Conservation (phyloP, 2,329 filamentous ascomycete species). For the Fusarium foetens region DNA sequence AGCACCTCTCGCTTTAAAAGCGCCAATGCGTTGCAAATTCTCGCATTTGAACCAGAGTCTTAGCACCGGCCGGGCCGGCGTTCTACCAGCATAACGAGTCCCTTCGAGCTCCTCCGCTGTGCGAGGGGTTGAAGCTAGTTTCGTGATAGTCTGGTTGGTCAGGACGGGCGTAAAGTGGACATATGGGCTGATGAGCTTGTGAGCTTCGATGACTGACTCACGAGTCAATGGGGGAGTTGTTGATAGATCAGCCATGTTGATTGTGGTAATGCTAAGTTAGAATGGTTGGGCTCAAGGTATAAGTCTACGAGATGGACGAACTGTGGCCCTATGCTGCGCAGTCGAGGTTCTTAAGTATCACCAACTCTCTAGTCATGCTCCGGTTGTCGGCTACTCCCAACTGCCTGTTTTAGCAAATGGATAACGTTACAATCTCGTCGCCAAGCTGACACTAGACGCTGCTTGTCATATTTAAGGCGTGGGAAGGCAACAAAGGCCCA, state of each 20-base stretch:
- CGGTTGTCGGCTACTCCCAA: conserved; percentile 25
- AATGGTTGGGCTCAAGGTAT: neutral
- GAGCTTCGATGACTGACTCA: conserved; percentile 75
- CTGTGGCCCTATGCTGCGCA: neutral
- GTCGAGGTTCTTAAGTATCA: conserved; percentile 9
- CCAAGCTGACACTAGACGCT: conserved; percentile 7
- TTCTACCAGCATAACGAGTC: conserved; percentile 65
- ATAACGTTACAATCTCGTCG: neutral
- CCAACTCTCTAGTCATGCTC: neutral
- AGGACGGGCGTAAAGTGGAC: conserved; percentile 87
- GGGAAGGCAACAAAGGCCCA: neutral
- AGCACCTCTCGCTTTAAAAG: conserved; percentile 91
- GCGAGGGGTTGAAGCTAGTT: conserved; percentile 78
- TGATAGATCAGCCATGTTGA: conserved; percentile 63
- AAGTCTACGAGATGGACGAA: neutral
- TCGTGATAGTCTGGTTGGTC: conserved; percentile 79
- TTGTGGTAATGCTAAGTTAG: neutral
- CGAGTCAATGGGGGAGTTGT: conserved; percentile 75
- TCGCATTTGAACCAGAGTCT: conserved; percentile 95
- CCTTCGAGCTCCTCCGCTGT: conserved; percentile 61
- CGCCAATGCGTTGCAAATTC: conserved; percentile 89
- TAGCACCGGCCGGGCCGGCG: conserved; percentile 72
- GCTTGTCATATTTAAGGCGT: conserved; percentile 26
- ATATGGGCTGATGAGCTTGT: conserved; percentile 76
- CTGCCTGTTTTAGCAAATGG: conserved; percentile 19